phyloP scores from a whole-genome alignment of 108 stramenopile genomes.

The Licmophora abbreviata region DNA sequence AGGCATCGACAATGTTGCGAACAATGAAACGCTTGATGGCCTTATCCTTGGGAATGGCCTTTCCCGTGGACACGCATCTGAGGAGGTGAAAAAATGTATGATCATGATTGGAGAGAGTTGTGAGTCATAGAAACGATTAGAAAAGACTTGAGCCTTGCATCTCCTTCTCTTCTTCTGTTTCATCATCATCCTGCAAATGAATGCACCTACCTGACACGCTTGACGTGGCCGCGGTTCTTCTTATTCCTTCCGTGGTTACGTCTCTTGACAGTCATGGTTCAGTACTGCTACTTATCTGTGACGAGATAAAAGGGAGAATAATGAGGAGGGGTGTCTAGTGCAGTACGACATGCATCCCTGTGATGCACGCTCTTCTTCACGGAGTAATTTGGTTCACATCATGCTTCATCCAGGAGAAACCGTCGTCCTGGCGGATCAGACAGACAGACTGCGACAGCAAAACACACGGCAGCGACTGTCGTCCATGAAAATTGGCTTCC shows the following conservation, averaged over 20 bases:
- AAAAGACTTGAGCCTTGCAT: background rate
- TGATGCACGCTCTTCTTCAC: no score
- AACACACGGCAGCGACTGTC: no score
- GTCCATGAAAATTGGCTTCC: no score
- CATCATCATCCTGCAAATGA: background rate
- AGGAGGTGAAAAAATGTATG: background rate
- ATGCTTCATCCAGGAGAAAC: no score
- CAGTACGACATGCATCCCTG: no score
- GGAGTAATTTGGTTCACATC: no score
- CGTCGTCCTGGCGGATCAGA: no score
- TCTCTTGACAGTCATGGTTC: constrained; percentile 98
- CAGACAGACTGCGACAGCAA: no score
- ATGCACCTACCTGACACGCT: constrained; percentile 79
- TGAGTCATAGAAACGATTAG: background rate
- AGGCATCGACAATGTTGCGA: constrained; percentile 99
- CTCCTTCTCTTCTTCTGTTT: background rate
- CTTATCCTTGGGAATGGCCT: constrained; percentile 99
- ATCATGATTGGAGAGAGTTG: background rate
- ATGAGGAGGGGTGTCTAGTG: no score
- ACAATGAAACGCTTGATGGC: constrained; percentile 99
- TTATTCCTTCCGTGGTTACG: constrained; percentile 99
- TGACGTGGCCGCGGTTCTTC: constrained; percentile 99
- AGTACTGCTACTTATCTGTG: no score
- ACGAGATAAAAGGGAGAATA: no score
- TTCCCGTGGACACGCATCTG: constrained; percentile 95